A percentile compares a stretch with the other conserved stretches of the same genome.
Evolutionary conservation across 306 rosid species (phyloP).

Genomic region (Acacia melanoxylon): DNA sequence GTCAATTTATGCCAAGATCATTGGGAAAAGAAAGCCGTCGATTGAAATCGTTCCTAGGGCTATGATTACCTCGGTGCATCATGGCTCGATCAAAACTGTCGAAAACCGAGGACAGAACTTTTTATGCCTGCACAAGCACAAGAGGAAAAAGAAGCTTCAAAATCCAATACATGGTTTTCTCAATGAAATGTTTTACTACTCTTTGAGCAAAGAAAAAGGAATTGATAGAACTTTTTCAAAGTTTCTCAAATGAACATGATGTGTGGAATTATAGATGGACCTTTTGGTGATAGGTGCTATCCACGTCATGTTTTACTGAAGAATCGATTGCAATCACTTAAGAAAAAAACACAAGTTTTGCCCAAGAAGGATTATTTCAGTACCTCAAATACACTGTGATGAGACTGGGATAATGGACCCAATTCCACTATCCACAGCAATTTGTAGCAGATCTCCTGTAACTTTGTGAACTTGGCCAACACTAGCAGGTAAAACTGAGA

Average conservation of each 20-base stretch:
- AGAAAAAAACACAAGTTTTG: not conserved
- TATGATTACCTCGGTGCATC: not conserved
- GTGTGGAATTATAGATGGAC: not conserved
- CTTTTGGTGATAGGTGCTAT: not conserved
- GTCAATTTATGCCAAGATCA: slow-evolving; percentile 17
- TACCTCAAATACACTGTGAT: slow-evolving; percentile 18
- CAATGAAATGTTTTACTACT: not conserved
- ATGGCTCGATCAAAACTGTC: not conserved
- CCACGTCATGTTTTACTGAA: not conserved
- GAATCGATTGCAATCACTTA: not conserved
- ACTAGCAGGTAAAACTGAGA: slow-evolving; percentile 15
- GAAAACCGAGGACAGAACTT: not conserved
- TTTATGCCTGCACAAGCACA: slow-evolving; percentile 22
- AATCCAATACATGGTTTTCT: not conserved
- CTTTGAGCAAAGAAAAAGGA: not conserved
- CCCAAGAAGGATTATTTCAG: slow-evolving; percentile 2
- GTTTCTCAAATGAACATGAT: not conserved
- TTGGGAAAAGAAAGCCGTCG: not conserved
- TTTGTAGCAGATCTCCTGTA: slow-evolving; percentile 22
- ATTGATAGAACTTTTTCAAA: not conserved
- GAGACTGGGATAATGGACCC: slow-evolving; percentile 20
- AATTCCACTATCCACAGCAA: slow-evolving; percentile 25
- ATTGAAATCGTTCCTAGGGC: slow-evolving; percentile 11
- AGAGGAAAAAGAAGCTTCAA: slow-evolving; percentile 3
- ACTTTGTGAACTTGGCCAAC: slow-evolving; percentile 18